These are phyloP conservation scores for Gentiana straminea DNA, from an alignment of 257 asterid species.

Conservation along the genomic window DNA sequence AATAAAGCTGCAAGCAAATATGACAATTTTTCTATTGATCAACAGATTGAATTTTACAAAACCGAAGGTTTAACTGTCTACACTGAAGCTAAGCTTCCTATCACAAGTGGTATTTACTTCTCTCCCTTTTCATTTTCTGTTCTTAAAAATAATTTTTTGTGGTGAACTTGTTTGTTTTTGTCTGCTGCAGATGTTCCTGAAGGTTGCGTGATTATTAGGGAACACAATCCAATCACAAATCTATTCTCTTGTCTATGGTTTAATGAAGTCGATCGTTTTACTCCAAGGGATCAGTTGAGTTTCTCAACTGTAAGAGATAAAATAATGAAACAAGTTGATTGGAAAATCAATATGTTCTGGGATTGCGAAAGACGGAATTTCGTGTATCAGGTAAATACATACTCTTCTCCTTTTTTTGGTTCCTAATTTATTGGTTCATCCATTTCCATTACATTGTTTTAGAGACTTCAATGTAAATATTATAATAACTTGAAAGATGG, in stretches of 20 bases:
- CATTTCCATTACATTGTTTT: not conserved
- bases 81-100: slow-evolving; percentile 76
- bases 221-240: slow-evolving; percentile 80
- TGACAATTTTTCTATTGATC: slow-evolving; percentile 60
- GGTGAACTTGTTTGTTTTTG: slow-evolving; percentile 6
- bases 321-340: slow-evolving; percentile 49
- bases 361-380: slow-evolving; percentile 94
- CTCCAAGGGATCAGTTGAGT: slow-evolving; percentile 94
- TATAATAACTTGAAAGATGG: not conserved
- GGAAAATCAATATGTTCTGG: slow-evolving; percentile 77
- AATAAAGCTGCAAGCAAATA: slow-evolving; percentile 89
- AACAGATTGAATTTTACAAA: slow-evolving; percentile 71
- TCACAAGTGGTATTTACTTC: slow-evolving; percentile 62
- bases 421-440: not conserved
- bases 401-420: not conserved
- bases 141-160: not conserved
- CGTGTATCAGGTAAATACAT: slow-evolving; percentile 62
- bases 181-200: slow-evolving; percentile 92
- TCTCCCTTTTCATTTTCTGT: slow-evolving; percentile 9
- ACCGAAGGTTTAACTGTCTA: slow-evolving; percentile 84
- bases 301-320: slow-evolving; percentile 92
- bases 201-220: slow-evolving; percentile 88
- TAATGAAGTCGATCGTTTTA: slow-evolving; percentile 94
- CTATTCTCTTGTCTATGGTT: slow-evolving; percentile 95
- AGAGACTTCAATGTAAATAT: too few species aligned